Evolutionary conservation across 1,284 basidiomycete genomes (phyloP), one percentile per base, ranked within the genome.

Genomic region (Cutaneotrichosporon dermatis): DNA sequence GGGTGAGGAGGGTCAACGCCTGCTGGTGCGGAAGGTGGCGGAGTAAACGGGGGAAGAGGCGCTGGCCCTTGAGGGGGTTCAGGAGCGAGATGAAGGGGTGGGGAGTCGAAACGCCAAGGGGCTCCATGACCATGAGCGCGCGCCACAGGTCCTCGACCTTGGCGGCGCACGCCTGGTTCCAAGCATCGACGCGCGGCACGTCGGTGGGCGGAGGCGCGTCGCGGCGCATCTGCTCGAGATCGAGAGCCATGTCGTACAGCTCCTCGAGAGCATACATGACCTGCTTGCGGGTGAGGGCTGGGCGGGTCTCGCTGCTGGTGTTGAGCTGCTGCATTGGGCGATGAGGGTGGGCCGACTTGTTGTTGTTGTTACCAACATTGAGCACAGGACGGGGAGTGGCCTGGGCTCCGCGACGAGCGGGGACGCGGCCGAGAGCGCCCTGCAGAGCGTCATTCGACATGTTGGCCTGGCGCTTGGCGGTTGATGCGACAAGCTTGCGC

Each of bases 1-100:
- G 86, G 2, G 93, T 97, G 51, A 98, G 80, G 45, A 96, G 70
- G 13, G 90, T 92, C 53, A 94, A 84, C 79, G 89, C 87, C 72
- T 90, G 88, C 62, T 89, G 83, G 37, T 85, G 82, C 63, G 84
- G 84, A 33, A 99, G 83, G 69, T 94, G 89, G n/a, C 93, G 87
- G 15, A 91, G 86, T 4, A 94, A 85, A 41, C 96, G 87, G 3
- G 92, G 89, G 44, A 99, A 82, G 16, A 99, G 83, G 62, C 87
- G 87, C 81, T 98, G 98, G 61, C 96, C 96, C 79, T 99, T 99
- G 66, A 86, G 84, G 2, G 90, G 88, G 40, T 84, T 85, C 50
- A 99, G 82, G 45, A 99, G 83, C 2, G 93, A 92, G 67, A 99
- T 88, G 79, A 99, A 98, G 0, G 96, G 96, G 79, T 99, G 96